phyloP scores from a whole-genome alignment of 2,329 filamentous ascomycete species.

The Sporothrix luriei region DNA sequence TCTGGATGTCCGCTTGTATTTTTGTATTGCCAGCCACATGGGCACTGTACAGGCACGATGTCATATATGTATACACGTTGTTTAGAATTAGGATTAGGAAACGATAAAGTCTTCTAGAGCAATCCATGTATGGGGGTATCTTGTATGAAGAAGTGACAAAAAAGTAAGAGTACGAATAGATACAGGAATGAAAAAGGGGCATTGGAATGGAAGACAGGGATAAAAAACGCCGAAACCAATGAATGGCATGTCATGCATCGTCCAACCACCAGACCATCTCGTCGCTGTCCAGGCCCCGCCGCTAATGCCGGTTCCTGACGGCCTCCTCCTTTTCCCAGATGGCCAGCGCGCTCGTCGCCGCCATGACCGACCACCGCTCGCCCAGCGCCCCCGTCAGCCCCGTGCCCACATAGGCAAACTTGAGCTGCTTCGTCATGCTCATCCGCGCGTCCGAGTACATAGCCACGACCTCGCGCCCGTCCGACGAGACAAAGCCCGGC shows the following conservation, averaged over 20 bases:
- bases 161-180: not conserved
- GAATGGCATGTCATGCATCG: not conserved
- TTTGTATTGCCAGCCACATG: not conserved
- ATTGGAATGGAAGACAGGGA: not conserved
- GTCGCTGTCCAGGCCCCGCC: not conserved
- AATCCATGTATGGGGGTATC: conserved; percentile 26
- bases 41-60: not conserved
- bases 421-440: conserved; percentile 44
- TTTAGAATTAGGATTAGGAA: not conserved
- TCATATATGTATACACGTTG: not conserved
- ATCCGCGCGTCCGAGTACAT: conserved; percentile 44
- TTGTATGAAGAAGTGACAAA: not conserved
- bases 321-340: conserved; percentile 40
- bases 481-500: conserved; percentile 39
- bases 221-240: not conserved
- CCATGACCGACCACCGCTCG: conserved; percentile 49
- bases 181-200: not conserved
- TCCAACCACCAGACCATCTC: not conserved
- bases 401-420: conserved; percentile 48
- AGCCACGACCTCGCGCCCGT: conserved; percentile 50
- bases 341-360: conserved; percentile 45
- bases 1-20: not conserved
- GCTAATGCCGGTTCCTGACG: conserved; percentile 25
- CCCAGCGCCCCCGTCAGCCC: conserved; percentile 47
- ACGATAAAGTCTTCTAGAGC: conserved; percentile 2